Evolutionary conservation across 768 basidiomycete genomes (phyloP).

Genomic region (Trametes cingulata): DNA sequence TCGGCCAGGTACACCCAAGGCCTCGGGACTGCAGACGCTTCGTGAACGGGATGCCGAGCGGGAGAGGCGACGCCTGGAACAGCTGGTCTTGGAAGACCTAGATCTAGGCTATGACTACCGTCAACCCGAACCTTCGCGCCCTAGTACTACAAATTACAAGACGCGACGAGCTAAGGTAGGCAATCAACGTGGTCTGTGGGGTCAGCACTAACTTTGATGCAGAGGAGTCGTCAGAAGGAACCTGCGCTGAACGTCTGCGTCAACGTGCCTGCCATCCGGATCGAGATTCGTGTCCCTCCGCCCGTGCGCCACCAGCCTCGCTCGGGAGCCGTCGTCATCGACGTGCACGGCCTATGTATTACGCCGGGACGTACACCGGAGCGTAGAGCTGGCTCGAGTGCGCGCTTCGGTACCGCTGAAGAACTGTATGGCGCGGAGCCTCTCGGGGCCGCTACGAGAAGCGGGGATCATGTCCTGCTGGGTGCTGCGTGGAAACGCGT

Average conservation of each 20-base stretch:
- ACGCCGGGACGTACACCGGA: constrained; percentile 33
- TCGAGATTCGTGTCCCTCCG: constrained; percentile 69
- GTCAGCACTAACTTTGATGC: neutral
- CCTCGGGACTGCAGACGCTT: constrained; percentile 1
- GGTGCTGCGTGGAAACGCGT: constrained; percentile 46
- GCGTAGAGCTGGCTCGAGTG: constrained; percentile 10
- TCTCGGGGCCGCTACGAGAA: neutral
- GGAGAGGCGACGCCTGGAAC: constrained; percentile 49
- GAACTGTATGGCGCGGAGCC: constrained; percentile 6
- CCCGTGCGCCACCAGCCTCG: constrained; percentile 47
- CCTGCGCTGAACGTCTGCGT: constrained; percentile 33
- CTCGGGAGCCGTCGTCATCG: constrained; percentile 70
- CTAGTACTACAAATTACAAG: neutral
- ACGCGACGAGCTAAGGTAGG: constrained; percentile 14
- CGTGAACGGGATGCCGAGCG: constrained; percentile 23
- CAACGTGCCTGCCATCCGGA: constrained; percentile 56
- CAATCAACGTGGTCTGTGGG: neutral
- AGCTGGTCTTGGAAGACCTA: constrained; percentile 59
- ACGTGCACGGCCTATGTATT: constrained; percentile 55
- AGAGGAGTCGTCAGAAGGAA: constrained; percentile 1
- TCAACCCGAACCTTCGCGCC: constrained; percentile 1
- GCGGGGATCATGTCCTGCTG: constrained; percentile 32
- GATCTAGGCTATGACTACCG: constrained; percentile 53
- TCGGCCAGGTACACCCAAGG: constrained; percentile 41
- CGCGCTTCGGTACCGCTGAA: constrained; percentile 33